Evolutionary conservation across 345 rosid species (phyloP).

Genomic region (Firmiana major): DNA sequence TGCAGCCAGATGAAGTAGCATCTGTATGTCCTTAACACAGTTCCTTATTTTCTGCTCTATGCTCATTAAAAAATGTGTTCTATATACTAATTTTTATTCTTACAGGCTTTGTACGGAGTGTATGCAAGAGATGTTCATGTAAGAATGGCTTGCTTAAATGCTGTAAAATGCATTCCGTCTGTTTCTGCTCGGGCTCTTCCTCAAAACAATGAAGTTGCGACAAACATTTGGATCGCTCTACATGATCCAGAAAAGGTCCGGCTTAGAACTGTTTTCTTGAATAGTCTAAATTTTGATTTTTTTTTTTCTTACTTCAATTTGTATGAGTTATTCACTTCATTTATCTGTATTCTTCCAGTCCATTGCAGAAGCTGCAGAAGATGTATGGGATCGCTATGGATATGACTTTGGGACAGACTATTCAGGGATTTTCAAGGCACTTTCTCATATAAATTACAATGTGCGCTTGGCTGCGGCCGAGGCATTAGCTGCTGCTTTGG

Average conservation of each 20-base stretch:
- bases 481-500: constrained; percentile 96
- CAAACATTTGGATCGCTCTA: constrained; percentile 87
- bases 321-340: not conserved
- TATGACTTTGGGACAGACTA: constrained; percentile 85
- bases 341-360: constrained; percentile 43
- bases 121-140: constrained; percentile 93
- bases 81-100: constrained; percentile 19
- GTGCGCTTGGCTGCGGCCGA: constrained; percentile 91
- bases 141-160: constrained; percentile 95
- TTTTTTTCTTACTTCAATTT: not conserved
- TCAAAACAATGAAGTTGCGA: constrained; percentile 68
- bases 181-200: constrained; percentile 72
- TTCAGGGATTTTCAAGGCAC: constrained; percentile 82
- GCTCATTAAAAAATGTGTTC: not conserved
- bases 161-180: constrained; percentile 88
- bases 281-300: not conserved
- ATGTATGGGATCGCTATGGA: constrained; percentile 94
- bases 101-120: constrained; percentile 89
- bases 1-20: constrained; percentile 76
- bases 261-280: constrained; percentile 12
- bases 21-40: constrained; percentile 46
- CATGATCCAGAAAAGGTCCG: constrained; percentile 95
- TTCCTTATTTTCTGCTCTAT: not conserved
- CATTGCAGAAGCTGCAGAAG: constrained; percentile 88
- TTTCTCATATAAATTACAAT: constrained; percentile 76